Evolutionary conservation across 192 early-diverging fungal species (phyloP), one percentile per base, ranked within the genome.

Genomic region (Backusella luteola): DNA sequence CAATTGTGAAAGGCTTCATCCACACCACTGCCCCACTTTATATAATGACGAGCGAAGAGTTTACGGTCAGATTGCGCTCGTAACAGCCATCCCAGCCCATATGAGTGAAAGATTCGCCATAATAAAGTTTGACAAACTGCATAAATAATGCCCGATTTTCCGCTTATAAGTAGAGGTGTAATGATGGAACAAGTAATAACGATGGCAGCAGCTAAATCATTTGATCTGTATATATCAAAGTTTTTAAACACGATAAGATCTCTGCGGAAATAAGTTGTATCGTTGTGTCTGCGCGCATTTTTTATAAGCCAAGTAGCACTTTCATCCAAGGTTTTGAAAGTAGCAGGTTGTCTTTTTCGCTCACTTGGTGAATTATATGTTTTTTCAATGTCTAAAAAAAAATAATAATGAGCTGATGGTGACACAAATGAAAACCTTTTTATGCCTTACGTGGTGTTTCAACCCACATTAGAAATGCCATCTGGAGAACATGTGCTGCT

Each of bases 231-330:
- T 52, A 90, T 75, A 76, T 99, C 96, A 86, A 99, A 90, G 83
- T 97, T 96, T 72, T 93, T 90, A 76, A 99, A 93, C 6, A 97
- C 88, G 46, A 96, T 91, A 76, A 97, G 82, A 77, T 97, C 97
- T 9, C 90, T 86, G n/a, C 87, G 79, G 82, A 95, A 95, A 73
- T 91, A 94, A 19, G 42, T 71, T 4, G 17, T 26, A 68, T 36
- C 67, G 7, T 34, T 34, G 17, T 35, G 29, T 34, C 17, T 68
- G 21, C 26, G 7, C 8, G 83, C 73, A 78, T 73, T 69, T 74
- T 14, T 73, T 21, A 69, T 74, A 23, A 75, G 23, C 14, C 46
- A 19, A 29, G 77, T 42, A 52, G 56, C 73, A 32, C 44, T 59
- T 39, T 66, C 72, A 36, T 67, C 66, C 19, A 56, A 36, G 1